These are phyloP conservation scores for Larix sibirica DNA, from an alignment of 83 land plant genomes.

Conservation along the genomic window DNA sequence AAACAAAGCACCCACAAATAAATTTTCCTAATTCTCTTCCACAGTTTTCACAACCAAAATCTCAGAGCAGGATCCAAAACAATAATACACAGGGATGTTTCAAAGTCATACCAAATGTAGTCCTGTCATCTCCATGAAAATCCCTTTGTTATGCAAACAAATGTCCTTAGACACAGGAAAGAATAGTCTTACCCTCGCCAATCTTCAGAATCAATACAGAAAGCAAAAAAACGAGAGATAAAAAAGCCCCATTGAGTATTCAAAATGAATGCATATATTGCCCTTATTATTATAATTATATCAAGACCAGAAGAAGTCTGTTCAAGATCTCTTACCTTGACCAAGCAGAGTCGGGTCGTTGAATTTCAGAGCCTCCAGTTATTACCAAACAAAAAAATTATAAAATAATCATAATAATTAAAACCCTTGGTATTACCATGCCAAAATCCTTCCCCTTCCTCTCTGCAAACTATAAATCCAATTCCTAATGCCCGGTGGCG, in stretches of 20 bases:
- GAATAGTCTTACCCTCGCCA: no score
- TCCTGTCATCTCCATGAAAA: background rate
- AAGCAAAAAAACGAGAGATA: background rate
- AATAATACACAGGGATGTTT: no score
- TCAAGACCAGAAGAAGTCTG: background rate
- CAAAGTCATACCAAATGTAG: background rate
- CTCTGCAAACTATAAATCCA: no score
- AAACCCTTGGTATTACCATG: background rate
- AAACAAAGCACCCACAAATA: no score
- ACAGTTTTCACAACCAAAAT: background rate
- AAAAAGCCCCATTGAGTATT: background rate
- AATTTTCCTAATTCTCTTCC: no score
- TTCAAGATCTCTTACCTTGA: conserved; percentile 10
- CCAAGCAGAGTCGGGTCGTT: background rate
- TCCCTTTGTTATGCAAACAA: background rate
- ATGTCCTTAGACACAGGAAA: background rate
- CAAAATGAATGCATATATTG: background rate
- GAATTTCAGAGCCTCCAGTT: background rate
- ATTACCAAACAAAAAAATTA: background rate
- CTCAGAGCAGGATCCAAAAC: background rate
- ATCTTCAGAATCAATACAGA: no score
- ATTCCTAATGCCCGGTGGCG: no score
- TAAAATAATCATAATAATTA: background rate
- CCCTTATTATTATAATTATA: background rate
- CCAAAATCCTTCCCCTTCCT: background rate